Evolutionary conservation across 2,329 filamentous ascomycete species (phyloP).

Genomic region (Xylaria sp.): DNA sequence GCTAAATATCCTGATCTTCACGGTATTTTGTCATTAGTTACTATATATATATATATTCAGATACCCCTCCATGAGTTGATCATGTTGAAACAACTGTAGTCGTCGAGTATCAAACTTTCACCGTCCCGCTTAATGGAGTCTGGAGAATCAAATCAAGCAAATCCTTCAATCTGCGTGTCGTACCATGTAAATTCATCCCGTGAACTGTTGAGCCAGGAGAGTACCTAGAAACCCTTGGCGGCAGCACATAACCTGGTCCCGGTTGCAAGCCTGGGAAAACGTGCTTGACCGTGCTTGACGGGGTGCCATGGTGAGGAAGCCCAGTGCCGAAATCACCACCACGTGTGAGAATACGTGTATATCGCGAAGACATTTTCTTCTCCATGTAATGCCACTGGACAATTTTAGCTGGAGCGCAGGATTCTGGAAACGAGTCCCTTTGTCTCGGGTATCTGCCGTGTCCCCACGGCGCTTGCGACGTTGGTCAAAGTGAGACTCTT

Average conservation of each 20-base stretch:
- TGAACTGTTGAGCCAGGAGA: too few relatives aligned
- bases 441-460: constrained; percentile 8
- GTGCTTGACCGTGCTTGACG: too few relatives aligned
- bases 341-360: neutral
- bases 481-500: neutral
- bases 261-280: too few relatives aligned
- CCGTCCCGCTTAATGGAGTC: neutral
- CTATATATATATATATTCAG: too few relatives aligned
- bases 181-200: neutral
- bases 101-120: neutral
- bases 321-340: too few relatives aligned
- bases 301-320: too few relatives aligned
- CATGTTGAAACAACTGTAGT: neutral
- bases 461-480: constrained; percentile 6
- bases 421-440: neutral
- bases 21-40: neutral
- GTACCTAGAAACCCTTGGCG: too few relatives aligned
- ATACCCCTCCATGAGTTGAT: neutral
- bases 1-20: neutral
- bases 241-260: too few relatives aligned
- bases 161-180: neutral
- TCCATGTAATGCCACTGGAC: constrained; percentile 1
- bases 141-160: neutral
- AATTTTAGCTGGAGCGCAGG: neutral
- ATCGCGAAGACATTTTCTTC: neutral